A percentile compares a stretch with the other conserved stretches of the same genome.
These are phyloP conservation scores for Acer saccharum DNA, from an alignment of 345 rosid genomes.

Conservation along the genomic window DNA sequence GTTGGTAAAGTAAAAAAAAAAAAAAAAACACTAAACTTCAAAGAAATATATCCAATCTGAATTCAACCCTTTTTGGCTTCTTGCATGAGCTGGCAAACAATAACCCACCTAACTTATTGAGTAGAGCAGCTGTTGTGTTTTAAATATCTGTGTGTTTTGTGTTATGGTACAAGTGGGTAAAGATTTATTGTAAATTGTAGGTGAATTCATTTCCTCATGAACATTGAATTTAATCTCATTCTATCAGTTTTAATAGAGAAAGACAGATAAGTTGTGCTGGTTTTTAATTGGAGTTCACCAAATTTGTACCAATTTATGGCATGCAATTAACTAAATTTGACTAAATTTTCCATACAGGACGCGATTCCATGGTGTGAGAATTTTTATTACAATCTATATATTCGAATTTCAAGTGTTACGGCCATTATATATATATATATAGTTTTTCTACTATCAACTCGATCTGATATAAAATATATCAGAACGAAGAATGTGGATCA, in stretches of 20 bases:
- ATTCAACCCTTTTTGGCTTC: background rate
- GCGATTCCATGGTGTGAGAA: background rate
- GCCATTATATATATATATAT: background rate
- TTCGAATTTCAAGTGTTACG: background rate
- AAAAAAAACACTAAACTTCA: too few relatives aligned
- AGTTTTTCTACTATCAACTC: too few relatives aligned
- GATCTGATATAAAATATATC: too few relatives aligned
- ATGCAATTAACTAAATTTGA: slow-evolving; percentile 5
- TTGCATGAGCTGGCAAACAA: slow-evolving; percentile 17
- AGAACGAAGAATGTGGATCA: too few relatives aligned
- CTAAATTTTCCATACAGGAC: background rate
- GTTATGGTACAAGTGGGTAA: background rate
- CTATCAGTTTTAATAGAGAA: background rate
- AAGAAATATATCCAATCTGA: background rate
- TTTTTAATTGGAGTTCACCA: slow-evolving; percentile 3
- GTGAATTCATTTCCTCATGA: background rate
- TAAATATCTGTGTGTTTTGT: background rate
- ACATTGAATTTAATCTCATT: background rate
- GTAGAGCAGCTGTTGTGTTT: background rate
- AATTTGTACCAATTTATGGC: background rate
- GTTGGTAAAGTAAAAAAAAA: background rate
- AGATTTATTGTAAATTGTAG: background rate
- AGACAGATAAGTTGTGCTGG: background rate
- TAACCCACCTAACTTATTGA: background rate
- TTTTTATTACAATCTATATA: background rate